These are phyloP conservation scores for Arachis monticola DNA, from an alignment of 331 rosid genomes.

Conservation along the genomic window DNA sequence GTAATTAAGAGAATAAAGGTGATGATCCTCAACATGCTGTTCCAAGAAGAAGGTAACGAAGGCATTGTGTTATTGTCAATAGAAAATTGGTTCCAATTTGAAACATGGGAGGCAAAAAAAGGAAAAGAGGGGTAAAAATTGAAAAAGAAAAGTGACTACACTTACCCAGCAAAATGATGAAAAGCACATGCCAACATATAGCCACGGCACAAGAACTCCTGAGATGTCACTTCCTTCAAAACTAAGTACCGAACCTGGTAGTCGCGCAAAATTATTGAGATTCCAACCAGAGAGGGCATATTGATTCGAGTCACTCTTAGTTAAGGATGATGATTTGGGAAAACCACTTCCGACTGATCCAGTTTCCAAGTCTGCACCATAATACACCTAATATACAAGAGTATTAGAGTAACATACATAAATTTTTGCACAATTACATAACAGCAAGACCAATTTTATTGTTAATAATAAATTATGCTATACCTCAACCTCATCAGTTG, in stretches of 20 bases:
- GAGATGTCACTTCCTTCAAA: conserved; percentile 93
- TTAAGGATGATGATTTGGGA: conserved; percentile 66
- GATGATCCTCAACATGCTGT: conserved; percentile 99
- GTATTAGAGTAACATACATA: conserved; percentile 12
- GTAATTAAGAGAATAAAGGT: conserved; percentile 91
- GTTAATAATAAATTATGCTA: conserved; percentile 6
- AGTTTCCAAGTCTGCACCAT: conserved; percentile 97
- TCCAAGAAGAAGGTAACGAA: conserved; percentile 40
- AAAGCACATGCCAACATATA: conserved; percentile 98
- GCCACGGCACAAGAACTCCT: conserved; percentile 98
- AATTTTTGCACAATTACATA: conserved; percentile 12
- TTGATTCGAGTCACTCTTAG: conserved; percentile 47
- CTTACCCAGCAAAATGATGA: conserved; percentile 99
- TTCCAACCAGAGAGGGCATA: conserved; percentile 91
- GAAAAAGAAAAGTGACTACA: conserved; percentile 24
- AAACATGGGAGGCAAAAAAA: conserved; percentile 1
- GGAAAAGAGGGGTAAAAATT: background rate
- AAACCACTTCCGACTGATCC: conserved; percentile 91
- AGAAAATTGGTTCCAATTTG: conserved; percentile 33
- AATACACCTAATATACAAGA: conserved; percentile 66
- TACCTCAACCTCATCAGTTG: conserved; percentile 96
- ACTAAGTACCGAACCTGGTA: conserved; percentile 84
- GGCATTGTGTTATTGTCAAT: conserved; percentile 26
- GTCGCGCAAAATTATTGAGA: conserved; percentile 83
- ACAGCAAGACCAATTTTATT: conserved; percentile 19